Percentiles rank a stretch among this genome's conserved stretches.
Evolutionary conservation across 768 basidiomycete genomes (phyloP).

Genomic region (Podaxis sp.): DNA sequence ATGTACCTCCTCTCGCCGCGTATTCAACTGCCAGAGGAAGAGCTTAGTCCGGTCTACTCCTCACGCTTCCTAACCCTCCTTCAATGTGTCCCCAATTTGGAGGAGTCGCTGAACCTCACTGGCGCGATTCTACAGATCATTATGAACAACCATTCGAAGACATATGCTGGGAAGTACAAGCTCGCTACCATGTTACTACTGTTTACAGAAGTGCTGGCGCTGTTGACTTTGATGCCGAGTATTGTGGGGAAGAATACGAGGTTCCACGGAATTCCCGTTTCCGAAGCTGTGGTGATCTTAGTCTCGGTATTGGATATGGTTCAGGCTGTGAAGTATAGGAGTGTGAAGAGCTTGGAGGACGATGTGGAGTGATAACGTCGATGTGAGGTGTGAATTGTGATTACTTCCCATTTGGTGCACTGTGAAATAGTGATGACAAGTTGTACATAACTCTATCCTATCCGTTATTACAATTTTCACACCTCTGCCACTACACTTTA

Average conservation of each 20-base stretch:
- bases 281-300: not conserved
- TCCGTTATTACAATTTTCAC: too few relatives aligned
- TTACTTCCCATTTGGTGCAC: too few relatives aligned
- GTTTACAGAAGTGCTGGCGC: not conserved
- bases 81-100: not conserved
- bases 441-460: too few relatives aligned
- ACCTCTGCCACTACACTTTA: too few relatives aligned
- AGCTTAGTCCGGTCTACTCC: not conserved
- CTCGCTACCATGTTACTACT: not conserved
- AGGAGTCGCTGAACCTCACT: slow-evolving; percentile 11
- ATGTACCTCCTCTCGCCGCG: slow-evolving; percentile 13
- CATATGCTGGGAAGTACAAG: slow-evolving; percentile 25
- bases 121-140: slow-evolving; percentile 22
- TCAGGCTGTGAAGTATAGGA: slow-evolving; percentile 3
- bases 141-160: slow-evolving; percentile 21
- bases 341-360: not conserved
- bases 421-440: too few relatives aligned
- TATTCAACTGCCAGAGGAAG: not conserved
- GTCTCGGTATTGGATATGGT: not conserved
- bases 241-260: not conserved
- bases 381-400: too few relatives aligned
- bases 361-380: not conserved
- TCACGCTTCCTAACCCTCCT: not conserved
- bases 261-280: not conserved
- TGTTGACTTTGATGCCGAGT: not conserved